Evolutionary conservation across 805 yeast genomes (phyloP).

Genomic region (Metschnikowia orientalis): DNA sequence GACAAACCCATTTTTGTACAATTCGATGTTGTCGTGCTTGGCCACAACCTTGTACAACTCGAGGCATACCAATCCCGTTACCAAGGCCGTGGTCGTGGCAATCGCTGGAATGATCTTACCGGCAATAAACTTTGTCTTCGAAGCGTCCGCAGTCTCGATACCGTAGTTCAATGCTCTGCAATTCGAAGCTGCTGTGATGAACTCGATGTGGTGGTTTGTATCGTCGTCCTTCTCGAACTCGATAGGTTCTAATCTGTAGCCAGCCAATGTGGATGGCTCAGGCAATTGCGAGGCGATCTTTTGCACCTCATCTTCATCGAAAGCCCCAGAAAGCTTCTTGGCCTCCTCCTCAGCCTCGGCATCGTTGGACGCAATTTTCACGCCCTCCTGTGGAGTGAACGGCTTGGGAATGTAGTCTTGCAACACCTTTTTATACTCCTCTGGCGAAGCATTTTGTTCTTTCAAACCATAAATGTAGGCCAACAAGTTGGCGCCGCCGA

Average conservation of each 20-base stretch:
- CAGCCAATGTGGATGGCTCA: constrained; percentile 81
- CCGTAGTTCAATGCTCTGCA: constrained; percentile 90
- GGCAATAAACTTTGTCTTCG: constrained; percentile 93
- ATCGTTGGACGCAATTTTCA: constrained; percentile 80
- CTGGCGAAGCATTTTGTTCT: constrained; percentile 58
- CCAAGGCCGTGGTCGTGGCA: constrained; percentile 98
- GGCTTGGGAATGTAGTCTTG: constrained; percentile 41
- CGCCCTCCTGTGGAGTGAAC: constrained; percentile 69
- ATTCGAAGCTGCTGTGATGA: constrained; percentile 92
- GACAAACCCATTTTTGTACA: constrained; percentile 87
- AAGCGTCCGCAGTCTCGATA: constrained; percentile 83
- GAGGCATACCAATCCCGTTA: constrained; percentile 88
- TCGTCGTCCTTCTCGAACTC: constrained; percentile 99
- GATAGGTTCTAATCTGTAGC: constrained; percentile 80
- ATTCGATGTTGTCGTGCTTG: constrained; percentile 68
- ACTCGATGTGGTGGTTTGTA: constrained; percentile 92
- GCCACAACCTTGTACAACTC: constrained; percentile 90
- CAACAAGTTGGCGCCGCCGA: constrained; percentile 85
- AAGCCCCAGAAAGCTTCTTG: constrained; percentile 28
- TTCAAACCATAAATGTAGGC: constrained; percentile 88
- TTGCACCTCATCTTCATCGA: constrained; percentile 63
- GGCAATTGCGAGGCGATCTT: constrained; percentile 77
- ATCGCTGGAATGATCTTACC: constrained; percentile 98
- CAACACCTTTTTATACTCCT: constrained; percentile 53
- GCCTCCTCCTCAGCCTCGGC: constrained; percentile 87